Evolutionary conservation across 73 alveolate species (phyloP).

Genomic region (Paramecium caudatum): DNA sequence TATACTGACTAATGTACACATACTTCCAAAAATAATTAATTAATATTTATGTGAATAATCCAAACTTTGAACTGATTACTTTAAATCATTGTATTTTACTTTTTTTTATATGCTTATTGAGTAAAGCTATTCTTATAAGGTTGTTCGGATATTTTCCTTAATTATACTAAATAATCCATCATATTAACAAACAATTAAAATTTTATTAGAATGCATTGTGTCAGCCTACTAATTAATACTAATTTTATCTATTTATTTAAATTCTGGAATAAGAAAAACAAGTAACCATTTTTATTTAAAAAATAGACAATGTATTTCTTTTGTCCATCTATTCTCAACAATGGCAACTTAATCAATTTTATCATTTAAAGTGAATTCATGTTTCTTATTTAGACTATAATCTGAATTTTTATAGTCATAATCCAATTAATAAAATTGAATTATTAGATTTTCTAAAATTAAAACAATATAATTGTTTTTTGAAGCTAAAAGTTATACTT

Average conservation of each 20-base stretch:
- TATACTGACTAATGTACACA: conserved; percentile 37
- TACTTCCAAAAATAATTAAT: conserved; percentile 9
- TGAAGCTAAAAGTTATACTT: not conserved
- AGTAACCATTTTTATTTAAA: not conserved
- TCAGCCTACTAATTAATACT: not conserved
- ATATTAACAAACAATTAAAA: not conserved
- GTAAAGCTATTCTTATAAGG: not conserved
- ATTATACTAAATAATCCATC: conserved; percentile 38
- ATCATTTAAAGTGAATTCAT: conserved; percentile 37
- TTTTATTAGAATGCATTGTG: conserved; percentile 29
- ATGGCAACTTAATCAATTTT: conserved; percentile 42
- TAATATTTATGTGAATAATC: conserved; percentile 25
- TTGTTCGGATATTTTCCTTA: not conserved
- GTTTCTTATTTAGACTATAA: not conserved
- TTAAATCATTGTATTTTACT: conserved; percentile 6
- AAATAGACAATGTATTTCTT: not conserved
- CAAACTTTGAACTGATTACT: conserved; percentile 18
- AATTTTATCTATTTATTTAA: not conserved
- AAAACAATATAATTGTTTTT: conserved; percentile 1
- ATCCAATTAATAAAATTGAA: not conserved
- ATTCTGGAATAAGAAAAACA: conserved; percentile 8
- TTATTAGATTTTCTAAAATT: not conserved
- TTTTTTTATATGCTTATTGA: not conserved
- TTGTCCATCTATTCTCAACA: not conserved
- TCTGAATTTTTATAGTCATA: conserved; percentile 12